A percentile compares a stretch with the other conserved stretches of the same genome.
Conservation (phyloP, 345 rosid species). For the Bretschneidera sinensis region DNA sequence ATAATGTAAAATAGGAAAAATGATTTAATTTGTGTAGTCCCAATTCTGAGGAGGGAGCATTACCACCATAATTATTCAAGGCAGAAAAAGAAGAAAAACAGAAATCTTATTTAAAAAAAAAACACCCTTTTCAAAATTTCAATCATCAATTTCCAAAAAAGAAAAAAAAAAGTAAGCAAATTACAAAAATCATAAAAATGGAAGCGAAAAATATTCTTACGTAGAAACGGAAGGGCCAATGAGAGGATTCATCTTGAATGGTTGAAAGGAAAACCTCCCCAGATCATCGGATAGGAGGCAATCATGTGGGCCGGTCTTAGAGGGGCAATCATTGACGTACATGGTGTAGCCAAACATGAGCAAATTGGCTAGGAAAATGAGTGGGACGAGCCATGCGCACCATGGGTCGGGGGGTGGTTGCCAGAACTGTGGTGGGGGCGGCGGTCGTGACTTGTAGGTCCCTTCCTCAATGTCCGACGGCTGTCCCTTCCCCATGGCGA, state of each 20-base stretch:
- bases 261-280: constrained; percentile 60
- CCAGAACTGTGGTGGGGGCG: constrained; percentile 31
- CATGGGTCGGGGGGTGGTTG: constrained; percentile 48
- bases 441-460: constrained; percentile 6
- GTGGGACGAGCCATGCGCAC: constrained; percentile 66
- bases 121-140: no score
- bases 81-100: no score
- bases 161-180: no score
- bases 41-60: no score
- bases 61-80: no score
- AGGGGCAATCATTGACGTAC: constrained; percentile 70
- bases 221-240: constrained; percentile 65
- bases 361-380: constrained; percentile 41
- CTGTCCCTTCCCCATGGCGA: constrained; percentile 39
- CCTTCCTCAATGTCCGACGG: constrained; percentile 28
- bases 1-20: no score
- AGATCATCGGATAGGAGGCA: constrained; percentile 38
- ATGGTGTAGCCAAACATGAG: constrained; percentile 45
- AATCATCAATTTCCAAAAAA: no score
- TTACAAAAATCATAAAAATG: no score
- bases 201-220: constrained; percentile 31
- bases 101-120: no score
- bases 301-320: constrained; percentile 20
- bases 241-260: constrained; percentile 37
- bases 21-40: no score